These are phyloP conservation scores for Leucaena leucocephala DNA, from an alignment of 306 rosid genomes.

Conservation along the genomic window DNA sequence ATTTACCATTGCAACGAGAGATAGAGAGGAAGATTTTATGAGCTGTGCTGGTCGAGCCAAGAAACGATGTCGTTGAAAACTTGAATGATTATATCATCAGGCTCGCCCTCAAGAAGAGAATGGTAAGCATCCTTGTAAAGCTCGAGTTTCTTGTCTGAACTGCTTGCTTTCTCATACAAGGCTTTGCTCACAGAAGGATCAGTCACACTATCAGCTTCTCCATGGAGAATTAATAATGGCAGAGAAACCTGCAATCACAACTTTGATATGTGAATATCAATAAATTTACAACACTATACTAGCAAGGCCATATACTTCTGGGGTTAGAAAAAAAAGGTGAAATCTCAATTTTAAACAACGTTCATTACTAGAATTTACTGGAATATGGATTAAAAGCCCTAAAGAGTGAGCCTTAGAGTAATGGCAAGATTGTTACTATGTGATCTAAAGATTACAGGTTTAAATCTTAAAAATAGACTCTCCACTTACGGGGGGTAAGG, in stretches of 20 bases:
- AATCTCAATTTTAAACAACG: not conserved
- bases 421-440: no score
- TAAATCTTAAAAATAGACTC: no score
- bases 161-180: constrained; percentile 73
- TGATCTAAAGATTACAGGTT: no score
- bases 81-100: constrained; percentile 67
- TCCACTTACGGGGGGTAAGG: no score
- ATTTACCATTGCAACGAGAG: not conserved
- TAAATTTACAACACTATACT: not conserved
- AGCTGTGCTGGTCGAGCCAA: constrained; percentile 72
- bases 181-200: constrained; percentile 92
- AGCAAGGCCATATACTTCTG: no score
- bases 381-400: not conserved
- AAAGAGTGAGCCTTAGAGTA: not conserved
- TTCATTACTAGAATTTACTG: not conserved
- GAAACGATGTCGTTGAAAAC: constrained; percentile 68
- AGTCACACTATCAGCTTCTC: constrained; percentile 83
- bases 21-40: constrained; percentile 29
- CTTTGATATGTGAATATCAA: constrained; percentile 7
- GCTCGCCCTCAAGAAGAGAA: constrained; percentile 93
- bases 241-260: constrained; percentile 64
- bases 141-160: constrained; percentile 73
- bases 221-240: constrained; percentile 86
- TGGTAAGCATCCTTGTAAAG: constrained; percentile 80
- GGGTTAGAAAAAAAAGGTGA: no score